Conservation (phyloP, 139 green algal species). For the Picochlorum sp. region DNA sequence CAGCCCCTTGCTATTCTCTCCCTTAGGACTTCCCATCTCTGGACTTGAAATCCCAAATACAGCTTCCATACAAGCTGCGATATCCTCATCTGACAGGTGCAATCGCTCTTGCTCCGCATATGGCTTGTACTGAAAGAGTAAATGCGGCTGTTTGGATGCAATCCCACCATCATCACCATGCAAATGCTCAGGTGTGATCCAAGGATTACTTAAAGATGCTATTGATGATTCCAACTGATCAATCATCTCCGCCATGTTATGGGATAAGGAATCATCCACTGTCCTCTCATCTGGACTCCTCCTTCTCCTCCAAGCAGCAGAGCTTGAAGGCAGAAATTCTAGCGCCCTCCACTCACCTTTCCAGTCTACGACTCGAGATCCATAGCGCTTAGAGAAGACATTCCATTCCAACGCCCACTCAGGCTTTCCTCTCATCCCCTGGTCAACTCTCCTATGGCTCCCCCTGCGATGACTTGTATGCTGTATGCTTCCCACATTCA, state of each 20-base stretch:
- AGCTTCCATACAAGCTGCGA: constrained; percentile 41
- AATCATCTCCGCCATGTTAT: background rate
- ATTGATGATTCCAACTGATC: background rate
- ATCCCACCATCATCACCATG: background rate
- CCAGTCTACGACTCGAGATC: background rate
- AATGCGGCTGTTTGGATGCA: background rate
- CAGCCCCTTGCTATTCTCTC: background rate
- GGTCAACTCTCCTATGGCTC: background rate
- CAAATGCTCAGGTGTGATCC: constrained; percentile 4
- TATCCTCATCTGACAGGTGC: constrained; percentile 18
- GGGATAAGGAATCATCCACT: background rate
- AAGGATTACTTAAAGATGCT: background rate
- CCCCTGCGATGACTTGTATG: no score
- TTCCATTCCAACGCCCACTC: background rate
- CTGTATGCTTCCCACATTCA: no score
- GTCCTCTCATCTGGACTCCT: no score
- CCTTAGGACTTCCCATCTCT: background rate
- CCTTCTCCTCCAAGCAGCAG: no score
- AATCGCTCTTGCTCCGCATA: constrained; percentile 45
- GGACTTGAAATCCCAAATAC: constrained; percentile 21
- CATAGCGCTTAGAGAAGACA: constrained; percentile 1
- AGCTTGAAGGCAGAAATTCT: no score
- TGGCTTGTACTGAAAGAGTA: constrained; percentile 39
- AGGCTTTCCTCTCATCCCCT: background rate
- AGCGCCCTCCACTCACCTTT: background rate